Evolutionary conservation across 345 rosid genomes (phyloP), one percentile per base, ranked within the genome.

Genomic region (sweet orange (Citrus sinensis)): DNA sequence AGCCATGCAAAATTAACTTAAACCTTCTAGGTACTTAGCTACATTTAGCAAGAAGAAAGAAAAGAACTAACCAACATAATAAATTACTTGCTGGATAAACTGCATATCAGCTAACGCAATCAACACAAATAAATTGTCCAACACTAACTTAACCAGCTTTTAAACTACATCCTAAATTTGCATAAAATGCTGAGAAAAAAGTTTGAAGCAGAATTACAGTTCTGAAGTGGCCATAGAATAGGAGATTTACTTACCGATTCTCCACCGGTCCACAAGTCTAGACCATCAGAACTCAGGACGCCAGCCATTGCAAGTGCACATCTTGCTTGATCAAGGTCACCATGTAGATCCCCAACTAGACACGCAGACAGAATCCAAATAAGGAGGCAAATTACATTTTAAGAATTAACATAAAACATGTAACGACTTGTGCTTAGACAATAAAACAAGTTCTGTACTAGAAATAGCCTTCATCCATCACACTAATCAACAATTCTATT

Each of bases 301-400:
- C 99, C 98, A 25, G 94, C 98, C 27, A 92, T 73, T 87, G 89
- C 91, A 73, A 95, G 89, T 4, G 99, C 98, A 25, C 73, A 71
- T 83, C 93, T 92, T 16, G 99, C 90, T 87, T 92, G 88, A 49
- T 86, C 85, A 76, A 95, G 85, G 85, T 95, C 98, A 58, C 99
- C 99, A 68, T 95, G 97, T 56, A 95, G 83, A 83, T 95, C 98
- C 56, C 98, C 98, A 84, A 93, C 97, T 93, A 69, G 42, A 71
- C 42, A 76, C n/a, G 67, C 54, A 75, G 51, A 46, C 17, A 13
- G 17, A 11, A 79, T 3, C 9, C 30, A 68, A 20, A 29, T n/a
- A 17, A 70, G 56, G 29, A 20, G 34, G 56, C 4, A 14, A 42
- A 70, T 30, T 6, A 58, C 17, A 2, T 29, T 5, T 10, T 2